phyloP scores from a whole-genome alignment of 2,329 filamentous ascomycete species.

The Aschersonia sp. region DNA sequence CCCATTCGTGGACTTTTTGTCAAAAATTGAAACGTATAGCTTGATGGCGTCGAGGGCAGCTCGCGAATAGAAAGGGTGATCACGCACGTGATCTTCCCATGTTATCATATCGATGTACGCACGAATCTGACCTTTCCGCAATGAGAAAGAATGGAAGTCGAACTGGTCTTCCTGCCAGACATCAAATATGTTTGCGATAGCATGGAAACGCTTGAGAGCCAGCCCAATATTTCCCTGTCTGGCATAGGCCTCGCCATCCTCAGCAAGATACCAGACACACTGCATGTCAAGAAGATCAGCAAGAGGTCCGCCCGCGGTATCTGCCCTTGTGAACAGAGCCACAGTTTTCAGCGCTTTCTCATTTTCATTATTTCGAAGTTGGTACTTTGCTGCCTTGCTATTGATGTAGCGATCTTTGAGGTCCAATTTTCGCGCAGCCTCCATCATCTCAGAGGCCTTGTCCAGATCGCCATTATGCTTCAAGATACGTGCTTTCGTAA shows the following conservation, averaged over 20 bases:
- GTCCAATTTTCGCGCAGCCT: constrained; percentile 72
- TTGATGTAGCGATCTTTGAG: constrained; percentile 94
- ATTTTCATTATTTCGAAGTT: constrained; percentile 82
- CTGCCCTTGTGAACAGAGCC: constrained; percentile 85
- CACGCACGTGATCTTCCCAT: constrained; percentile 84
- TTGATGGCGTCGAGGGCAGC: constrained; percentile 70
- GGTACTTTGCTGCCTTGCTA: constrained; percentile 94
- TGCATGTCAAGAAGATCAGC: constrained; percentile 96
- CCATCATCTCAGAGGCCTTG: constrained; percentile 78
- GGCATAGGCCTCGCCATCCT: constrained; percentile 82
- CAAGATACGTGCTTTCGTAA: constrained; percentile 89
- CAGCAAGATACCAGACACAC: constrained; percentile 90
- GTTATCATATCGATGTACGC: constrained; percentile 92
- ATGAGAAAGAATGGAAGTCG: constrained; percentile 93
- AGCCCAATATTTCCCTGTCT: constrained; percentile 71
- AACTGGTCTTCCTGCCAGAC: constrained; percentile 98
- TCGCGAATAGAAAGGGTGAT: constrained; percentile 84
- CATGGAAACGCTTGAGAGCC: constrained; percentile 82
- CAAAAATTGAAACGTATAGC: constrained; percentile 66
- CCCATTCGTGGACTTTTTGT: constrained; percentile 55
- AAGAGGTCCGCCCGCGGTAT: constrained; percentile 74
- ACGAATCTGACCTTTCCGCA: constrained; percentile 91
- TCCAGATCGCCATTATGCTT: constrained; percentile 74
- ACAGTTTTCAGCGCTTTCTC: constrained; percentile 77
- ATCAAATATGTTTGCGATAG: constrained; percentile 85